Conservation (phyloP, 1,284 basidiomycete species). For the Neotropicomus parvogracilis region DNA sequence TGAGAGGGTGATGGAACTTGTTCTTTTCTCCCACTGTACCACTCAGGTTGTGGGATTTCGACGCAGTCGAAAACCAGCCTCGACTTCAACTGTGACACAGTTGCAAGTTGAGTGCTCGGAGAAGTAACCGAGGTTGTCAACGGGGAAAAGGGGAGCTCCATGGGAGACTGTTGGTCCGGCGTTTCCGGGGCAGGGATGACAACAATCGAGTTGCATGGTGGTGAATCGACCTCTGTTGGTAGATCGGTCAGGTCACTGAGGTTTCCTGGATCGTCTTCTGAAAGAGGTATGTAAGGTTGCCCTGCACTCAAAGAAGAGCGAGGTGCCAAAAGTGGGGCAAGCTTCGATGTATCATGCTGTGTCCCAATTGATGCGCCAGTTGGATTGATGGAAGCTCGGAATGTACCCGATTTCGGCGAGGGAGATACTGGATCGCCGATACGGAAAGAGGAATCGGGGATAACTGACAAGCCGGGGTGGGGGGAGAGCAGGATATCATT, state of each 20-base stretch:
- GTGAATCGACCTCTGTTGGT: constrained; percentile 20
- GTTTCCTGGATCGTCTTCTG: constrained; percentile 14
- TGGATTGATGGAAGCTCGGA: not conserved
- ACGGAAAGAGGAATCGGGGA: not conserved
- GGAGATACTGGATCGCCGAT: constrained; percentile 1
- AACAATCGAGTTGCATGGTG: constrained; percentile 6
- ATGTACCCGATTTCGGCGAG: not conserved
- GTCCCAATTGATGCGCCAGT: not conserved
- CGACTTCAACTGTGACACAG: constrained; percentile 2
- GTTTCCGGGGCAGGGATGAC: not conserved
- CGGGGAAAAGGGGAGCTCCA: not conserved
- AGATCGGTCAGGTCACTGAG: constrained; percentile 32
- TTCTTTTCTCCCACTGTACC: constrained; percentile 11
- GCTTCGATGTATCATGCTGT: not conserved
- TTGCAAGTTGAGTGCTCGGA: not conserved
- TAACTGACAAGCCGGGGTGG: not conserved
- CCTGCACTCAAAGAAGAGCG: not conserved
- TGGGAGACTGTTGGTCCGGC: not conserved
- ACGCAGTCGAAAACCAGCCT: constrained; percentile 29
- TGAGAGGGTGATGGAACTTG: not conserved
- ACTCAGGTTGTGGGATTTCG: constrained; percentile 15
- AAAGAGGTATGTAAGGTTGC: not conserved
- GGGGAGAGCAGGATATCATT: not conserved
- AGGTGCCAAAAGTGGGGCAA: not conserved
- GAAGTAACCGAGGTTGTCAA: not conserved